A percentile compares a stretch with the other conserved stretches of the same genome.
phyloP scores from a whole-genome alignment of 352 stramenopile species.

The Phytophthora melonis region DNA sequence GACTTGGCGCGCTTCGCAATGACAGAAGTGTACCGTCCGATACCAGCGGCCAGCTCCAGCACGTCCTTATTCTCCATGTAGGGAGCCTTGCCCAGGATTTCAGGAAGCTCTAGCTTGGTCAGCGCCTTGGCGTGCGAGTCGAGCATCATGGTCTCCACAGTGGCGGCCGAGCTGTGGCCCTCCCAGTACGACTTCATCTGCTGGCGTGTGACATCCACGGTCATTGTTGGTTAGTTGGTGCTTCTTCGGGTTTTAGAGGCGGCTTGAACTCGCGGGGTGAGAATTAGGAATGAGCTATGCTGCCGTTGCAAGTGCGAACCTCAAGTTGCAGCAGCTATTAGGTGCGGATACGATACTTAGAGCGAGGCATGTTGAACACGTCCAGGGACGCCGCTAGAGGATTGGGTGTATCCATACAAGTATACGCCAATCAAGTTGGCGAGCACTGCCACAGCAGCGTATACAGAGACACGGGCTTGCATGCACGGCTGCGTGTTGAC shows the following conservation, averaged over 20 bases:
- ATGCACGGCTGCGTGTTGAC: slow-evolving; percentile 13
- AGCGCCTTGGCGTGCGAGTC: slow-evolving; percentile 76
- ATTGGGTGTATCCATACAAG: slow-evolving; percentile 21
- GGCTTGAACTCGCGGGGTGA: slow-evolving; percentile 15
- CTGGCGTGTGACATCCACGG: slow-evolving; percentile 58
- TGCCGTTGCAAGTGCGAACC: slow-evolving; percentile 10
- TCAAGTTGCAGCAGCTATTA: neutral
- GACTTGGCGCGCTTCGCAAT: slow-evolving; percentile 56
- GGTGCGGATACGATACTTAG: slow-evolving; percentile 1
- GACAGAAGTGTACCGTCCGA: slow-evolving; percentile 68
- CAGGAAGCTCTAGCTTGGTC: slow-evolving; percentile 71
- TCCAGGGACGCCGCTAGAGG: slow-evolving; percentile 11
- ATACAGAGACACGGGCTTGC: slow-evolving; percentile 9
- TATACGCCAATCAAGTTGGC: slow-evolving; percentile 25
- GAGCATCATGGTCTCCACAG: slow-evolving; percentile 87
- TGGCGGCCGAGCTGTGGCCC: slow-evolving; percentile 65
- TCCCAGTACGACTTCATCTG: slow-evolving; percentile 86
- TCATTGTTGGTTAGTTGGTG: slow-evolving; percentile 32
- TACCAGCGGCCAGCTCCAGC: slow-evolving; percentile 63
- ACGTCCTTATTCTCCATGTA: slow-evolving; percentile 64
- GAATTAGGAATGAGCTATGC: slow-evolving; percentile 23
- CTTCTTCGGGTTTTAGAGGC: slow-evolving; percentile 3
- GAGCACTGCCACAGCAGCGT: slow-evolving; percentile 16
- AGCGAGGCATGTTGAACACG: slow-evolving; percentile 23
- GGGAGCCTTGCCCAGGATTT: slow-evolving; percentile 76